Base-by-base conservation (phyloP, 768 basidiomycete species). In the Kwoniella shandongensis region DNA sequence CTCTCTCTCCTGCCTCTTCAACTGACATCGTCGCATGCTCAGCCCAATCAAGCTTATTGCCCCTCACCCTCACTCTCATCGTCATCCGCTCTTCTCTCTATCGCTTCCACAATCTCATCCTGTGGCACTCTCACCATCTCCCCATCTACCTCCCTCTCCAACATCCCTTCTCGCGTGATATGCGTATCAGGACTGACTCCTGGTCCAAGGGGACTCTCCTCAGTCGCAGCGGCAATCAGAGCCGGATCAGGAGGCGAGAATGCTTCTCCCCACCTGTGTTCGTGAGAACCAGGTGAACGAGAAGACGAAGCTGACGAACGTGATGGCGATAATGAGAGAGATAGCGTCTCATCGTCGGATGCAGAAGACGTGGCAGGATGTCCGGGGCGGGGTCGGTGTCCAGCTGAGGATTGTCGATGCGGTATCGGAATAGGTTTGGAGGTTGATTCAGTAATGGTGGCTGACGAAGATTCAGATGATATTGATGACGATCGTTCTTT, bases 191-290 rank as follows among this genome's bases (percentile, higher is more conserved):
- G 18, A 11, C 61, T 61, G 25, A 78, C 77, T 11, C 77, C 77
- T 2, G 72, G 77, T 20, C 77, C 77, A 0, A 75, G 54, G 0
- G 76, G 77, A 41, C 61, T 63, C 6, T 68, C 63, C 11, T 61
- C 50, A 4, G 65, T 51, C 1, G 73, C 64, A 1, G 74, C 71
- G 2, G 62, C 50, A 12, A 73, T 52, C n/a, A 78, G 49, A 15
- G 66, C 59, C 1, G 73, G 58, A 48, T 75, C 76, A 1, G 74
- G 72, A 1, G 76, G 75, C 0, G 74, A 75, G n/a, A 73, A 67
- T 11, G 61, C 70, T 27, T 58, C 46, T 11, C 44, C 47, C 41
- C 48, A 58, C 41, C 38, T 47, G 18, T 41, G 26, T 2, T 25
- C 44, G 32, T 23, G 38, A 15, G 58, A 51, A n/a, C 47, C 27